Conservation (phyloP, 2,329 filamentous ascomycete species). For the Juglanconis juglandina region DNA sequence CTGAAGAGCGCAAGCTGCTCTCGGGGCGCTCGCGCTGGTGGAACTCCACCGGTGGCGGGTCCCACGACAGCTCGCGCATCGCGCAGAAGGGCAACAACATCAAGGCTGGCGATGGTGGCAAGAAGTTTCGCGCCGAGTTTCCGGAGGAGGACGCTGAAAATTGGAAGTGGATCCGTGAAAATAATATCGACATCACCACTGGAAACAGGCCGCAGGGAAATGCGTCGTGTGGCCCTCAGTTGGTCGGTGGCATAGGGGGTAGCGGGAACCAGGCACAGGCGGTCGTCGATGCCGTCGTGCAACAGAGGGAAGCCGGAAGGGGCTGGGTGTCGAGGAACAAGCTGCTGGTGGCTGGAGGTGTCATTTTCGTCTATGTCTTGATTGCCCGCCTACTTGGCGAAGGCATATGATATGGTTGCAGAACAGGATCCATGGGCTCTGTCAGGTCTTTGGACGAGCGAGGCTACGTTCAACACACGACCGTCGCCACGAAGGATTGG, state of each 20-base stretch:
- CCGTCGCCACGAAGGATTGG: background rate
- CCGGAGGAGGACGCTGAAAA: slow-evolving; percentile 86
- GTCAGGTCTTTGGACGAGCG: too few species aligned
- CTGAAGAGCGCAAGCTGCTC: slow-evolving; percentile 73
- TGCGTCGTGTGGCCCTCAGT: slow-evolving; percentile 45
- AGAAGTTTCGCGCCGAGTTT: slow-evolving; percentile 88
- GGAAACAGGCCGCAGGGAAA: slow-evolving; percentile 62
- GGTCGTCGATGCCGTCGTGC: slow-evolving; percentile 73
- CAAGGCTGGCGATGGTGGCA: slow-evolving; percentile 86
- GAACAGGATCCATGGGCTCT: background rate
- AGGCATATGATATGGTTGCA: slow-evolving; percentile 25
- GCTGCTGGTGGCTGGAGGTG: slow-evolving; percentile 64
- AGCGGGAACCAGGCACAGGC: slow-evolving; percentile 63
- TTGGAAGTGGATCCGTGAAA: slow-evolving; percentile 84
- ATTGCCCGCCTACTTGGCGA: slow-evolving; percentile 69
- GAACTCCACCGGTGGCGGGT: slow-evolving; percentile 91
- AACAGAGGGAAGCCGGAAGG: slow-evolving; percentile 74
- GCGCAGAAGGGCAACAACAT: slow-evolving; percentile 67
- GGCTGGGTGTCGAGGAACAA: slow-evolving; percentile 82
- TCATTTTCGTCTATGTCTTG: slow-evolving; percentile 79
- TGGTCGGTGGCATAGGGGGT: slow-evolving; percentile 57
- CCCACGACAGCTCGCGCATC: slow-evolving; percentile 51
- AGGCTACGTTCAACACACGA: background rate
- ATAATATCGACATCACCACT: slow-evolving; percentile 73
- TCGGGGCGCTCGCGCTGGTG: slow-evolving; percentile 84